Percentiles rank a stretch among this genome's conserved stretches.
Evolutionary conservation across 495 filamentous ascomycete genomes (phyloP).

Genomic region (Daldinia childiae): DNA sequence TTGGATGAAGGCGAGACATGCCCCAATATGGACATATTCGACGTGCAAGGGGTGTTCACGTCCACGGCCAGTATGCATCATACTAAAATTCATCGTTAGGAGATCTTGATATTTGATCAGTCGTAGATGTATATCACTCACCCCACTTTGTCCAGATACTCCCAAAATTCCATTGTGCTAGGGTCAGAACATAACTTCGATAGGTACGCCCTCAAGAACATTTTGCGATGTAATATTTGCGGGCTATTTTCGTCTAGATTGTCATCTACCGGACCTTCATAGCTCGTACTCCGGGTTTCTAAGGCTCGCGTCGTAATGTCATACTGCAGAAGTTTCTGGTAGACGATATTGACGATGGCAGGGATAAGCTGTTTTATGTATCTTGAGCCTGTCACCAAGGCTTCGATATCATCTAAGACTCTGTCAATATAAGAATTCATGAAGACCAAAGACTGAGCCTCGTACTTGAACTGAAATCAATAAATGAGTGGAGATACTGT

Average conservation of each 20-base stretch:
- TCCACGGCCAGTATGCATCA: slow-evolving; percentile 76
- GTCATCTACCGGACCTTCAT: slow-evolving; percentile 69
- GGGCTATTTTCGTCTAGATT: slow-evolving; percentile 70
- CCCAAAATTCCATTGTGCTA: slow-evolving; percentile 77
- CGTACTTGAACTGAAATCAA: slow-evolving; percentile 75
- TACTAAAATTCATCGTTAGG: slow-evolving; percentile 46
- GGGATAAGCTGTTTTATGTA: slow-evolving; percentile 81
- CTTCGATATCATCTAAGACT: slow-evolving; percentile 69
- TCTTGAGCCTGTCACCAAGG: slow-evolving; percentile 69
- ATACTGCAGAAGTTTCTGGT: slow-evolving; percentile 75
- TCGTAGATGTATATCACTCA: slow-evolving; percentile 27
- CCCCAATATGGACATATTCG: slow-evolving; percentile 80
- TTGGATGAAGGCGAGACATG: slow-evolving; percentile 72
- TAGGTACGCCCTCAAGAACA: slow-evolving; percentile 77
- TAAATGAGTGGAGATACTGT: slow-evolving; percentile 74
- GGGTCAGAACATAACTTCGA: slow-evolving; percentile 75
- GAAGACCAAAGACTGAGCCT: not conserved
- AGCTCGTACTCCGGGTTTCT: slow-evolving; percentile 70
- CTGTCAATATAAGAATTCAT: slow-evolving; percentile 11
- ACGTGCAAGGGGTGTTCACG: slow-evolving; percentile 72
- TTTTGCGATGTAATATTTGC: slow-evolving; percentile 77
- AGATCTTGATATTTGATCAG: not conserved
- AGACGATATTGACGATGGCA: slow-evolving; percentile 77
- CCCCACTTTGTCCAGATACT: slow-evolving; percentile 82
- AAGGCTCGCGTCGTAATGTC: slow-evolving; percentile 80